Conservation (phyloP, 768 basidiomycete genomes). For the Tulasnella sp. region DNA sequence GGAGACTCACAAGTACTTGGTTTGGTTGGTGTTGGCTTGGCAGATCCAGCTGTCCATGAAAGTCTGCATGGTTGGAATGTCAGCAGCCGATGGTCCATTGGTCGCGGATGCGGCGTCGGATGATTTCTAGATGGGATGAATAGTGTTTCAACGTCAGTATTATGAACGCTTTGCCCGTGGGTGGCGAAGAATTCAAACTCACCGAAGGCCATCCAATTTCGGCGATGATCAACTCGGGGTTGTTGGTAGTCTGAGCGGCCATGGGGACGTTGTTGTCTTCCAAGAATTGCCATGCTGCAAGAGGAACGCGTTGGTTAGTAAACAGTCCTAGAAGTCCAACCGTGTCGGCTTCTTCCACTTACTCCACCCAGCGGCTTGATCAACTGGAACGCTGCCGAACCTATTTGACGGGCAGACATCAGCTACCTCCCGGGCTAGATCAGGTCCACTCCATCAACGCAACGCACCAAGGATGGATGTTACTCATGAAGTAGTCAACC, state of each 20-base stretch:
- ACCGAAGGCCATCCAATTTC: constrained; percentile 92
- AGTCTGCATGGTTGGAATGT: constrained; percentile 54
- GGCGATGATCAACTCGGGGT: constrained; percentile 85
- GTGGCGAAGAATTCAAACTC: constrained; percentile 38
- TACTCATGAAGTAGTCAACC: constrained; percentile 81
- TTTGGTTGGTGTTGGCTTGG: constrained; percentile 77
- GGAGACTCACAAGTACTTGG: constrained; percentile 86
- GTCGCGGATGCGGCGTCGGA: constrained; percentile 59
- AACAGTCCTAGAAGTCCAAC: not conserved
- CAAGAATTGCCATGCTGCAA: constrained; percentile 66
- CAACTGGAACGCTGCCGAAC: constrained; percentile 81
- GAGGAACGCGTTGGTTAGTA: not conserved
- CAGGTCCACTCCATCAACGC: constrained; percentile 42
- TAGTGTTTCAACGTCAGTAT: not conserved
- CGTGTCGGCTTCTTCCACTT: not conserved
- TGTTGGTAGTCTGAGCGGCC: constrained; percentile 65
- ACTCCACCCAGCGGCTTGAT: constrained; percentile 76
- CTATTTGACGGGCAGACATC: constrained; percentile 46
- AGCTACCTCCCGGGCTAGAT: constrained; percentile 37
- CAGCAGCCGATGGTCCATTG: constrained; percentile 71
- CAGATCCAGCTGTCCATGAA: constrained; percentile 91
- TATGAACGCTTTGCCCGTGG: not conserved
- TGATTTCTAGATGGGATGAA: constrained; percentile 52
- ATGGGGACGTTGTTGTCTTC: constrained; percentile 59
- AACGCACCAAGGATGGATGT: constrained; percentile 72